Evolutionary conservation across 768 basidiomycete species (phyloP).

Genomic region (Rhodotorula graminis): DNA sequence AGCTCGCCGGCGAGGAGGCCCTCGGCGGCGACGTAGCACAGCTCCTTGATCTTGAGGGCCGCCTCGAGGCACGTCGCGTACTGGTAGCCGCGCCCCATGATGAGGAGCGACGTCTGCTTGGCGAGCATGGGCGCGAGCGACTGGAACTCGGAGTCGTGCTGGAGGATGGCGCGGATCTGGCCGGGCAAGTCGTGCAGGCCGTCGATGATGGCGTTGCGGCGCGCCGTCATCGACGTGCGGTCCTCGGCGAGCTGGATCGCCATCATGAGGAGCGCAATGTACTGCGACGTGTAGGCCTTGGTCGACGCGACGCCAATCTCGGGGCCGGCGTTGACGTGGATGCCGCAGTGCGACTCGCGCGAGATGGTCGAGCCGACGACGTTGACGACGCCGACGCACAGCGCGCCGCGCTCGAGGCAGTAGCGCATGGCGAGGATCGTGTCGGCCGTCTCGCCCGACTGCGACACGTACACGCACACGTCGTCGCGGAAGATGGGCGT

Average conservation of each 20-base stretch:
- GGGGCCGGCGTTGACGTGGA: constrained; percentile 98
- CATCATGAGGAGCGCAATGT: constrained; percentile 95
- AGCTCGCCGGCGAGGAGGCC: constrained; percentile 96
- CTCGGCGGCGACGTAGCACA: constrained; percentile 53
- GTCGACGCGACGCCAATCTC: constrained; percentile 99
- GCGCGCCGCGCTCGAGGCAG: constrained; percentile 91
- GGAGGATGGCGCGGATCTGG: constrained; percentile 81
- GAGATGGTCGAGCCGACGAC: constrained; percentile 89
- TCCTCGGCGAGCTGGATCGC: constrained; percentile 98
- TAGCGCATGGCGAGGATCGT: constrained; percentile 94
- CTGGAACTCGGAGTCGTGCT: constrained; percentile 69
- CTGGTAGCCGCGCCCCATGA: constrained; percentile 97
- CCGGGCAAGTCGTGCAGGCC: constrained; percentile 83
- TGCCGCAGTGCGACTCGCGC: constrained; percentile 97
- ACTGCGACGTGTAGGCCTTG: constrained; percentile 87
- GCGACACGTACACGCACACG: constrained; percentile 89
- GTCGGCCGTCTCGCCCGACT: constrained; percentile 98
- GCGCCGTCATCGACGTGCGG: constrained; percentile 82
- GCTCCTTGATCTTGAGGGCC: constrained; percentile 97
- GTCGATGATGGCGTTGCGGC: constrained; percentile 87
- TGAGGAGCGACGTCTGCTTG: constrained; percentile 67
- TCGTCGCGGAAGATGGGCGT: constrained; percentile 99
- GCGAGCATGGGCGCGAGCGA: constrained; percentile 61
- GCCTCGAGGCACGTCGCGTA: constrained; percentile 97
- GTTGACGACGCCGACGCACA: constrained; percentile 96